A percentile compares a stretch with the other conserved stretches of the same genome.
These are phyloP conservation scores for Hirsutella thompsonii DNA, from an alignment of 2,329 filamentous ascomycete genomes.

Conservation along the genomic window DNA sequence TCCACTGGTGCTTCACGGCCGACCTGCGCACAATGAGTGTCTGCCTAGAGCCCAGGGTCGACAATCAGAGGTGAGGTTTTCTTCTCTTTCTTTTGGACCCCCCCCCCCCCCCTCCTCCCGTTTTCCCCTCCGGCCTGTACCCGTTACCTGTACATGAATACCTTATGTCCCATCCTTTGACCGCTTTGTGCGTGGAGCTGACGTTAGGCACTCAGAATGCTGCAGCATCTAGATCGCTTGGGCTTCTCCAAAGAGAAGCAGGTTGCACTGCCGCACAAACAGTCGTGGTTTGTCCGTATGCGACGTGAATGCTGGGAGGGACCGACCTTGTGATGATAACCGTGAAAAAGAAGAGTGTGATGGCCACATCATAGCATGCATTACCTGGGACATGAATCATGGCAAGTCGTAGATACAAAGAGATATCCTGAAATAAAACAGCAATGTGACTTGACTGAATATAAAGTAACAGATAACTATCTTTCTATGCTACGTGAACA, in stretches of 20 bases:
- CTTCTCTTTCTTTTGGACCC: too few species aligned
- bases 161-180: too few species aligned
- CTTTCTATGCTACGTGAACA: too few species aligned
- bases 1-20: conserved; percentile 72
- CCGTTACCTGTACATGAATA: too few species aligned
- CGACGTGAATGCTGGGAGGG: conserved; percentile 69
- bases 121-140: background rate
- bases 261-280: conserved; percentile 82
- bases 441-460: too few species aligned
- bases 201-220: conserved; percentile 7
- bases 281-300: conserved; percentile 74
- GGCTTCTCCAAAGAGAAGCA: conserved; percentile 85
- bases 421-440: too few species aligned
- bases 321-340: conserved; percentile 41
- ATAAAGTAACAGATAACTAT: too few species aligned
- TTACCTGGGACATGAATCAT: too few species aligned
- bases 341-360: too few species aligned
- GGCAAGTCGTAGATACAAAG: too few species aligned
- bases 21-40: conserved; percentile 74
- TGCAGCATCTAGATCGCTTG: conserved; percentile 52
- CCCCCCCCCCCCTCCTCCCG: background rate
- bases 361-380: too few species aligned
- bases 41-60: conserved; percentile 78
- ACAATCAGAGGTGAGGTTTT: conserved; percentile 71
- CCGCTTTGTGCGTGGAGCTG: background rate